Evolutionary conservation across 2,329 filamentous ascomycete species (phyloP).

Genomic region (Sclerotinia trifoliorum): DNA sequence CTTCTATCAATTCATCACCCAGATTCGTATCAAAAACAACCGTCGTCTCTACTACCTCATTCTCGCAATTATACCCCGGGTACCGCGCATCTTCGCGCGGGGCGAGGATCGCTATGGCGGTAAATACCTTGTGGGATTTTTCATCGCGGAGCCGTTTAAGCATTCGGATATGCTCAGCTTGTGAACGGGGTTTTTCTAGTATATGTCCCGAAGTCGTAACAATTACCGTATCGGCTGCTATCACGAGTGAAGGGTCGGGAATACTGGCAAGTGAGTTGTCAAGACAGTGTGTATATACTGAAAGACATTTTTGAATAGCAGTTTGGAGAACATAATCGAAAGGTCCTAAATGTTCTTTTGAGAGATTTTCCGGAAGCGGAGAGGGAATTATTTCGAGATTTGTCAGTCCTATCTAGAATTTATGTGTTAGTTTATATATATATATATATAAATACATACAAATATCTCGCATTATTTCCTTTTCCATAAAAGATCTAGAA

Average conservation of each 20-base stretch:
- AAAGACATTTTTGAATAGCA: conserved; percentile 76
- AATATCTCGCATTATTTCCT: background rate
- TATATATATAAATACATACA: too few relatives aligned
- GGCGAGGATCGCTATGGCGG: conserved; percentile 78
- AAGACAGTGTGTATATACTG: conserved; percentile 53
- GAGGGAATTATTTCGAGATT: conserved; percentile 85
- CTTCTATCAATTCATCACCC: conserved; percentile 82
- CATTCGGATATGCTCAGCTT: conserved; percentile 81
- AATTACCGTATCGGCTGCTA: conserved; percentile 89
- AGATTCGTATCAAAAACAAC: conserved; percentile 79
- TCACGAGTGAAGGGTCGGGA: conserved; percentile 75
- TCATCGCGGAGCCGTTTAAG: conserved; percentile 77
- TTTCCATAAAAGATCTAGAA: background rate
- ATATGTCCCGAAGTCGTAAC: conserved; percentile 73
- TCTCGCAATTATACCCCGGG: conserved; percentile 82
- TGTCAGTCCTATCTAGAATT: conserved; percentile 67
- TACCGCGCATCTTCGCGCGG: conserved; percentile 76
- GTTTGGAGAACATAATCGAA: conserved; percentile 91
- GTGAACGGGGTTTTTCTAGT: conserved; percentile 84
- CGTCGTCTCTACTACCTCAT: conserved; percentile 82
- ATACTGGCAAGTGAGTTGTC: conserved; percentile 43
- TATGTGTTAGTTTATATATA: conserved; percentile 2
- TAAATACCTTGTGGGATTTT: conserved; percentile 76
- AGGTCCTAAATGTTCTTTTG: conserved; percentile 70
- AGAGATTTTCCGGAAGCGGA: conserved; percentile 77